Evolutionary conservation across 2,329 filamentous ascomycete species (phyloP).

Genomic region (Hypoxylon sp.): DNA sequence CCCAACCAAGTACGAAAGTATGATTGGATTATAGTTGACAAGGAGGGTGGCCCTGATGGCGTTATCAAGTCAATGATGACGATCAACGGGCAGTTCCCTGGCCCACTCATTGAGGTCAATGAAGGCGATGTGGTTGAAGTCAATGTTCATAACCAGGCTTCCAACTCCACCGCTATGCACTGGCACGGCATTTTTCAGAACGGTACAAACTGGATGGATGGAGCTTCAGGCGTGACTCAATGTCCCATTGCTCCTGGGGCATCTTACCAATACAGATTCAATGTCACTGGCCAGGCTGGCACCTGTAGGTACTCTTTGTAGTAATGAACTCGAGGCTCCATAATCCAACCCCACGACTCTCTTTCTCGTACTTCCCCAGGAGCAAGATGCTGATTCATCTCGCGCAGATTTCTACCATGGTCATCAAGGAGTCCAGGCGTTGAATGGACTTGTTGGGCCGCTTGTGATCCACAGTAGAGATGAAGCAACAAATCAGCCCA

Average conservation of each 20-base stretch:
- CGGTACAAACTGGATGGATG: slow-evolving; percentile 82
- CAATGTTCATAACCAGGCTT: slow-evolving; percentile 76
- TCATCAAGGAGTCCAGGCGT: slow-evolving; percentile 74
- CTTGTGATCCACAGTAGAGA: slow-evolving; percentile 73
- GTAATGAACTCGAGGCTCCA: not conserved
- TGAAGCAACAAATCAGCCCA: slow-evolving; percentile 63
- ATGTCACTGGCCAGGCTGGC: slow-evolving; percentile 64
- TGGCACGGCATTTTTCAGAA: slow-evolving; percentile 86
- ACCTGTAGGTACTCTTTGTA: slow-evolving; percentile 54
- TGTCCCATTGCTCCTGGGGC: slow-evolving; percentile 75
- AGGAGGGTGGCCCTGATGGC: slow-evolving; percentile 73
- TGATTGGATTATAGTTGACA: slow-evolving; percentile 72
- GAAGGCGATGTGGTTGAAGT: slow-evolving; percentile 80
- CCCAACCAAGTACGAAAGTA: slow-evolving; percentile 68
- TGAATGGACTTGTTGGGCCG: slow-evolving; percentile 77
- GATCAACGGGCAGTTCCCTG: slow-evolving; percentile 82
- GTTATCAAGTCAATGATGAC: slow-evolving; percentile 72
- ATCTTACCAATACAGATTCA: slow-evolving; percentile 78
- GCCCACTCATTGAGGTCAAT: slow-evolving; percentile 80
- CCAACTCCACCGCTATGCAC: slow-evolving; percentile 78
- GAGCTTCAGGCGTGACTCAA: slow-evolving; percentile 76
- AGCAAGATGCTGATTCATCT: slow-evolving; percentile 40
- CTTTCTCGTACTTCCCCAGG: slow-evolving; percentile 1
- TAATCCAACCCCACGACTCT: not conserved
- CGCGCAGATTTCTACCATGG: slow-evolving; percentile 57